Conservation (phyloP, 2,329 filamentous ascomycete genomes). For the Aureobasidium sp. region DNA sequence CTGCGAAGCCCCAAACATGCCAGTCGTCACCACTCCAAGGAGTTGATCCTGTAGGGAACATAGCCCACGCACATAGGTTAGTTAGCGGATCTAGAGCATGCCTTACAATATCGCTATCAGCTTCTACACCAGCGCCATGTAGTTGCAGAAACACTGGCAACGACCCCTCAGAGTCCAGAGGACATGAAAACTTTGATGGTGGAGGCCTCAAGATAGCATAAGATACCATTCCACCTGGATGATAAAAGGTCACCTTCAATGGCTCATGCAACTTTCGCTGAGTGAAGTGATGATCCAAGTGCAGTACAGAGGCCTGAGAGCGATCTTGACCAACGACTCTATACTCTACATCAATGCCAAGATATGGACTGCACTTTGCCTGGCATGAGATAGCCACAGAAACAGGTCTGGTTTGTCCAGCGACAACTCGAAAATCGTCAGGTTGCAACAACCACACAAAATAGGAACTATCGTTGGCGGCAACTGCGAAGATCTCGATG, state of each 20-base stretch:
- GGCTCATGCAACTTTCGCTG: slow-evolving; percentile 31
- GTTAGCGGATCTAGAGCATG: slow-evolving; percentile 41
- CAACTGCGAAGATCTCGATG: slow-evolving; percentile 25
- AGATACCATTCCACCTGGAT: slow-evolving; percentile 48
- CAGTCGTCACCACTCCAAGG: slow-evolving; percentile 56
- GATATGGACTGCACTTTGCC: not conserved
- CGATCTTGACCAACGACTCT: not conserved
- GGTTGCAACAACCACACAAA: slow-evolving; percentile 9
- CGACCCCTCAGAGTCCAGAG: not conserved
- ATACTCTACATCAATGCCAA: slow-evolving; percentile 7
- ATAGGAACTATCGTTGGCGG: slow-evolving; percentile 5
- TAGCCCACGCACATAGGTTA: slow-evolving; percentile 48
- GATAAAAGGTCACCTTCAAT: slow-evolving; percentile 49
- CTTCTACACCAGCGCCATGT: slow-evolving; percentile 53
- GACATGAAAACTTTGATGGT: slow-evolving; percentile 27
- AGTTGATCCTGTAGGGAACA: slow-evolving; percentile 52
- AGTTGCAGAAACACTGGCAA: slow-evolving; percentile 44
- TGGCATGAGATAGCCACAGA: slow-evolving; percentile 30
- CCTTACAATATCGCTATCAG: slow-evolving; percentile 40
- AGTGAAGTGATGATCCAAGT: slow-evolving; percentile 17
- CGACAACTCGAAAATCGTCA: slow-evolving; percentile 18
- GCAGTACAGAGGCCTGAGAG: not conserved
- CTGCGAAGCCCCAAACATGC: slow-evolving; percentile 53
- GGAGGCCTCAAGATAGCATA: slow-evolving; percentile 53
- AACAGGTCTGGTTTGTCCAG: slow-evolving; percentile 38